Base-by-base conservation (phyloP, 441 rosid species). In the Populus trichocarpa region DNA sequence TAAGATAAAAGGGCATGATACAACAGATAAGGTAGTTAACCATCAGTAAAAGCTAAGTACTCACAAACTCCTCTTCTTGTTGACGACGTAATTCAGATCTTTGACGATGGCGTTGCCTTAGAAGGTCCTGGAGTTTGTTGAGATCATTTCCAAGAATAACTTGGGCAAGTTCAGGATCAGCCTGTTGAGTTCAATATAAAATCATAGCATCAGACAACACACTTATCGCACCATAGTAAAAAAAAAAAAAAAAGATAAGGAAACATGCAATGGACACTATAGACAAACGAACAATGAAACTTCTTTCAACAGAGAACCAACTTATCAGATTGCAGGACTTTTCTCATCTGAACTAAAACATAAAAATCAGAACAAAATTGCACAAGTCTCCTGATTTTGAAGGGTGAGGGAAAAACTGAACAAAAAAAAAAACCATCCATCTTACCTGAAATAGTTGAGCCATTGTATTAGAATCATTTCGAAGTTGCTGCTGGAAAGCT, bases 161-260 rank as follows among this genome's bases (percentile, higher is more conserved):
- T 90, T 90, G 97, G n/a, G 98, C 98, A 76, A 96, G 90, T 87
- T 96, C 97, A 61, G 99, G 99, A 81, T 96, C 97, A 66, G 80
- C 69, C 95, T 93, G 88, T 50, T 63, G 57, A 14, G 20, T 75
- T 77, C 75, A 67, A 81, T 18, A 78, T 33, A 75, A 75, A 80
- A 63, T 22, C 70, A 26, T 25, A 33, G 65, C 50, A 28, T 67
- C 59, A 75, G 40, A 76, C 57, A 77, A 23, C 14, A 8, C 26
- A 26, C 30, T 65, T 65, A 65, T n/a, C 1, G 1, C n/a, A 20
- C 76, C 16, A 61, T 10, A 14, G 30, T 22, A n/a, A n/a, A n/a
- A 14, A 32, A 10, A n/a, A 28, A 40, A 4, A 74, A 22, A 26
- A 22, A 50, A 2, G 57, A 46, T 46, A 14, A 46, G 57, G 57